Conservation (phyloP, 2,329 filamentous ascomycete genomes). For the Penicillium sp. region DNA sequence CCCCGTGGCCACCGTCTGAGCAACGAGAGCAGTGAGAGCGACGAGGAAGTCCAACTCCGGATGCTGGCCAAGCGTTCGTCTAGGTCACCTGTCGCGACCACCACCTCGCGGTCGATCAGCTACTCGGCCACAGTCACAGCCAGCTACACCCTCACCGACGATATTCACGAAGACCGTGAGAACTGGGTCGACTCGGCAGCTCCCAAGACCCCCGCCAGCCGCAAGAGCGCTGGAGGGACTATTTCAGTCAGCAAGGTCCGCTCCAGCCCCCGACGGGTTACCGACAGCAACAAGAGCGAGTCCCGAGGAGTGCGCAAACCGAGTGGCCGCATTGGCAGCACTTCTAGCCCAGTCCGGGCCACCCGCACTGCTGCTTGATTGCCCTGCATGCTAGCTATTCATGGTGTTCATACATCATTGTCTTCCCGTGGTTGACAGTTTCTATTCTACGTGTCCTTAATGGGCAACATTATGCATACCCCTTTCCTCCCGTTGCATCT, state of each 20-base stretch:
- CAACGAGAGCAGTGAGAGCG: conserved; percentile 65
- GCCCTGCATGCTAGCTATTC: conserved; percentile 9
- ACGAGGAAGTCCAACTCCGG: conserved; percentile 80
- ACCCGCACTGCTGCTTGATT: conserved; percentile 25
- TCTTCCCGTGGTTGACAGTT: conserved; percentile 13
- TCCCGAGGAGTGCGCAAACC: conserved; percentile 48
- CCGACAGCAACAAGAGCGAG: conserved; percentile 41
- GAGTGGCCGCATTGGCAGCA: conserved; percentile 50
- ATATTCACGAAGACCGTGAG: conserved; percentile 66
- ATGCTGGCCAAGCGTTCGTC: conserved; percentile 68
- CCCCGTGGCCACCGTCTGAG: conserved; percentile 58
- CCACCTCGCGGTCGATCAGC: conserved; percentile 68
- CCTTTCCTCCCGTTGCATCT: conserved; percentile 23
- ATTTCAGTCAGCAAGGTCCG: conserved; percentile 66
- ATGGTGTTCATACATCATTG: conserved; percentile 4
- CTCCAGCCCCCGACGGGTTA: conserved; percentile 51
- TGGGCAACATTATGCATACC: conserved; percentile 26
- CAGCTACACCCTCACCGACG: conserved; percentile 65
- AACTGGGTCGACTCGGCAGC: conserved; percentile 57
- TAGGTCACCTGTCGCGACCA: conserved; percentile 66
- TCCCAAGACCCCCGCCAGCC: conserved; percentile 57
- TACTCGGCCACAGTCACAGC: conserved; percentile 74
- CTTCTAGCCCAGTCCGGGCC: conserved; percentile 35
- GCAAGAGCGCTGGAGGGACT: conserved; percentile 55
- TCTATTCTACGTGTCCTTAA: conserved; percentile 24